phyloP scores from a whole-genome alignment of 805 yeast species.

The Saccharomycopsis fodiens region DNA sequence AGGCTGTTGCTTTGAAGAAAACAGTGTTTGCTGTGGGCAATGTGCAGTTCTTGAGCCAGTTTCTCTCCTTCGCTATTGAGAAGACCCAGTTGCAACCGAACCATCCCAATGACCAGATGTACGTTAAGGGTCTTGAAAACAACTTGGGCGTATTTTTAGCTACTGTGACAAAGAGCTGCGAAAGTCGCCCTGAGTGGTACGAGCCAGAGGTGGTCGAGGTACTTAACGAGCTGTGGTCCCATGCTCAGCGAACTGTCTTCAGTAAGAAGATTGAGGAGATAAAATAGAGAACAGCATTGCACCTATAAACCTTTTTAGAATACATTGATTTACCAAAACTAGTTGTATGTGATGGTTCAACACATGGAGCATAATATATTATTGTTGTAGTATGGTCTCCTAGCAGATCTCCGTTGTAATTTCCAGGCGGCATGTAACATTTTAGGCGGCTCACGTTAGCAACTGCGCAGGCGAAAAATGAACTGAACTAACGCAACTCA shows the following conservation, averaged over 20 bases:
- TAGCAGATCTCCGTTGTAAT: no score
- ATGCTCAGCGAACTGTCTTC: not conserved
- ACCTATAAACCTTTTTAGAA: no score
- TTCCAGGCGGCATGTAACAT: no score
- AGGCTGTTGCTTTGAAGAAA: not conserved
- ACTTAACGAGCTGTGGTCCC: not conserved
- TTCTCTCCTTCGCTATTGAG: not conserved
- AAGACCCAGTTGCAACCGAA: not conserved
- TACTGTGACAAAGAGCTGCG: slow-evolving; percentile 1
- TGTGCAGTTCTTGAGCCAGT: not conserved
- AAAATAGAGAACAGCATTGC: no score
- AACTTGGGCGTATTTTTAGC: slow-evolving; percentile 10
- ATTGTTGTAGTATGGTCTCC: no score
- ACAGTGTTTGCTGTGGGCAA: not conserved
- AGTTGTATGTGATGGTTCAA: no score
- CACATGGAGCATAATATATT: no score
- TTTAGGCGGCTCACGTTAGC: not conserved
- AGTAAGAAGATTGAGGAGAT: not conserved
- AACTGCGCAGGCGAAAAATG: not conserved
- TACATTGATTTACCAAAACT: no score
- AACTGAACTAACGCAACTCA: not conserved
- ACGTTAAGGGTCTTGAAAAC: not conserved
- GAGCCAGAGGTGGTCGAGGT: not conserved
- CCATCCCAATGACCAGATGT: not conserved
- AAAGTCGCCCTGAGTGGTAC: not conserved